A percentile compares a stretch with the other conserved stretches of the same genome.
These are phyloP conservation scores for Plasmopara muralis DNA, from an alignment of 352 stramenopile genomes.

Conservation along the genomic window DNA sequence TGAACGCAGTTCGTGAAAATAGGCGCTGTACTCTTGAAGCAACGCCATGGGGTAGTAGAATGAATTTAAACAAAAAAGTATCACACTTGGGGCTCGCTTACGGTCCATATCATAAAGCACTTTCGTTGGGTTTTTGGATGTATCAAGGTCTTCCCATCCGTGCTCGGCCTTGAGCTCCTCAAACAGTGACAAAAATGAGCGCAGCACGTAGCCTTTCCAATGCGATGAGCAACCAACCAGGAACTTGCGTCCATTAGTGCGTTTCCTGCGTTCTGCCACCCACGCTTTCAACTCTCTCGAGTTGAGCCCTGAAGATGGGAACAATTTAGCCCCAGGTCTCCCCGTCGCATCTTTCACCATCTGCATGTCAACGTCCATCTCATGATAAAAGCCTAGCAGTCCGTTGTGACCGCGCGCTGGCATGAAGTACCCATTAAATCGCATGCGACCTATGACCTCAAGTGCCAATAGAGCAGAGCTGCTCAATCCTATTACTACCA, in stretches of 20 bases:
- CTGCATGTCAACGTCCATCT: conserved; percentile 75
- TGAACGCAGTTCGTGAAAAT: conserved; percentile 61
- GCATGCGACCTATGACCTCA: conserved; percentile 42
- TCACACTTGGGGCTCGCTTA: conserved; percentile 52
- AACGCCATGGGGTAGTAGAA: conserved; percentile 59
- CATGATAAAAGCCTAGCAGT: conserved; percentile 67
- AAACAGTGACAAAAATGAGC: conserved; percentile 62
- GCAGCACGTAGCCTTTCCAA: conserved; percentile 59
- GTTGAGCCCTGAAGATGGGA: conserved; percentile 31
- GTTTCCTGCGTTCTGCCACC: conserved; percentile 49
- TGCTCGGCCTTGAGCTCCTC: conserved; percentile 53
- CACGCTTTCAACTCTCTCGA: conserved; percentile 51
- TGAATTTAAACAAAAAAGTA: conserved; percentile 78
- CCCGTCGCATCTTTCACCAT: conserved; percentile 29
- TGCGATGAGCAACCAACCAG: conserved; percentile 57
- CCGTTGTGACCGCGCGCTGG: conserved; percentile 30
- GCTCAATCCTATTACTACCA: conserved; percentile 16
- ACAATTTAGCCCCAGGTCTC: conserved; percentile 35
- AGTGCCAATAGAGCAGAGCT: conserved; percentile 21
- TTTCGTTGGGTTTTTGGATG: conserved; percentile 40
- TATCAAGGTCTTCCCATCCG: conserved; percentile 59
- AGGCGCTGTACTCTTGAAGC: conserved; percentile 49
- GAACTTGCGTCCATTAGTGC: conserved; percentile 68
- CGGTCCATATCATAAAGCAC: conserved; percentile 60
- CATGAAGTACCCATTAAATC: conserved; percentile 48